Evolutionary conservation across 129 eudicot genomes (phyloP).

Genomic region (Tanacetum coccineum): DNA sequence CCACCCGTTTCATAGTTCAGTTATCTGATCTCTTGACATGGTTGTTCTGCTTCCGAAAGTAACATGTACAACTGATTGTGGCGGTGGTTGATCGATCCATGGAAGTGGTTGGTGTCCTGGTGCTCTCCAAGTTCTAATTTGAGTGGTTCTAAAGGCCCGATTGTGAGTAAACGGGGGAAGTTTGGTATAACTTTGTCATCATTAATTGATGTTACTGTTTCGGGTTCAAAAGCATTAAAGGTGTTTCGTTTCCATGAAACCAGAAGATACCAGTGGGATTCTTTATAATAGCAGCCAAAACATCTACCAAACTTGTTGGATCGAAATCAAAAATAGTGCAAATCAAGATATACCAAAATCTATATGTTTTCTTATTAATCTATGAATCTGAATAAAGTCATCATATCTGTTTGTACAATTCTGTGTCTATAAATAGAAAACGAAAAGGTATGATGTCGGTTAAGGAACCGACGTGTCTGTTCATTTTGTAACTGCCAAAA

Average conservation of each 20-base stretch:
- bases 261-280: not conserved
- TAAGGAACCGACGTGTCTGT: too few relatives aligned
- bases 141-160: constrained; percentile 39
- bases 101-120: constrained; percentile 31
- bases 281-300: not conserved
- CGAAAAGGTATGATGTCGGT: too few relatives aligned
- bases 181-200: constrained; percentile 11
- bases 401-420: too few relatives aligned
- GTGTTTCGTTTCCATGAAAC: constrained; percentile 13
- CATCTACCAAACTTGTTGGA: not conserved
- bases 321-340: too few relatives aligned
- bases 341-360: too few relatives aligned
- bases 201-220: constrained; percentile 38
- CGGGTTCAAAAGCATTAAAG: constrained; percentile 35
- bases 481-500: too few relatives aligned
- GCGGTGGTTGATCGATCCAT: constrained; percentile 45
- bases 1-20: constrained; percentile 34
- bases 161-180: constrained; percentile 28
- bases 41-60: constrained; percentile 41
- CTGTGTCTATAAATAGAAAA: too few relatives aligned
- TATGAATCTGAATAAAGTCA: too few relatives aligned
- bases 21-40: constrained; percentile 33
- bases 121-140: constrained; percentile 18
- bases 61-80: constrained; percentile 37
- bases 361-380: too few relatives aligned